Percentiles rank a stretch among this genome's conserved stretches.
Conservation (phyloP, 768 basidiomycete genomes). For the Lactarius hatsudake region DNA sequence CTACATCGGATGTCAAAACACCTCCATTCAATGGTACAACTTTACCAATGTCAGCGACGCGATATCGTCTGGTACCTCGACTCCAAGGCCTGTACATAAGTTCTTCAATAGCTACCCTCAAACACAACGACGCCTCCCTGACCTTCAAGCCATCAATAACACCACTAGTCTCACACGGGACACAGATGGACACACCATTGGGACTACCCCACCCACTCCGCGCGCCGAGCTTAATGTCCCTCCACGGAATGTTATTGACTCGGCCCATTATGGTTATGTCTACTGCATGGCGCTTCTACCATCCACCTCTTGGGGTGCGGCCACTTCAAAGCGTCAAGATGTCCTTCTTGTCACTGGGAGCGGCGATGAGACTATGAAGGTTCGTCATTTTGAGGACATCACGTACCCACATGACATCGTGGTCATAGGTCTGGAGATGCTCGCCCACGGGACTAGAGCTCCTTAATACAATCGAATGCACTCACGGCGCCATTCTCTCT, state of each 20-base stretch:
- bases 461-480: conserved; percentile 66
- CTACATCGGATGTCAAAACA: conserved; percentile 90
- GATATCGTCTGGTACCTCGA: conserved; percentile 19
- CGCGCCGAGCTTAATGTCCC: conserved; percentile 54
- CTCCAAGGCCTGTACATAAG: conserved; percentile 63
- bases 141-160: conserved; percentile 62
- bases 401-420: not conserved
- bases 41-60: conserved; percentile 39
- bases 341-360: conserved; percentile 76
- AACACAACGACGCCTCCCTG: conserved; percentile 63
- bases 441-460: conserved; percentile 44
- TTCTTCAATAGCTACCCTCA: conserved; percentile 92
- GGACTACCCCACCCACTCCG: conserved; percentile 32
- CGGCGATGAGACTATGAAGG: conserved; percentile 90
- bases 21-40: conserved; percentile 86
- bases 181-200: conserved; percentile 18
- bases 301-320: conserved; percentile 39
- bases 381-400: conserved; percentile 31
- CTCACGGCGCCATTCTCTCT: conserved; percentile 79
- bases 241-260: conserved; percentile 69
- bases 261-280: conserved; percentile 93
- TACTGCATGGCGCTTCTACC: conserved; percentile 70
- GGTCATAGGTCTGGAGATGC: conserved; percentile 64
- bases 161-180: conserved; percentile 35
- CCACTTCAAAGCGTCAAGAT: conserved; percentile 32